phyloP scores from a whole-genome alignment of 306 rosid genomes.

The Cicer cuneatum region DNA sequence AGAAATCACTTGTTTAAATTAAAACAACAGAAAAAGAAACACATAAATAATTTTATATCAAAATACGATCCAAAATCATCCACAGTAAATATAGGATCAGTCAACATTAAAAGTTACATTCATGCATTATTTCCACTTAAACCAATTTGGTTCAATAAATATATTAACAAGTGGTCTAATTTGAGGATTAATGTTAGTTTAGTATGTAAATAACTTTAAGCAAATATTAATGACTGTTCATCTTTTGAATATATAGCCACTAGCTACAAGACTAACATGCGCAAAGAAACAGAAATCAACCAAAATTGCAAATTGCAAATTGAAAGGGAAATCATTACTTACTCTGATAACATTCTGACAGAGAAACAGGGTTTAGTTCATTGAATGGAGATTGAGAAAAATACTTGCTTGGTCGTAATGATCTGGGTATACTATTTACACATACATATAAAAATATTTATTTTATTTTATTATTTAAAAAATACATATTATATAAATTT shows the following conservation, averaged over 20 bases:
- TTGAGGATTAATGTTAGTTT: slow-evolving; percentile 2
- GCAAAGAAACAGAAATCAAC: slow-evolving; percentile 20
- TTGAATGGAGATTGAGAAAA: slow-evolving; percentile 22
- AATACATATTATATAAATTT: too few species aligned
- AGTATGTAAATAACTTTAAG: neutral
- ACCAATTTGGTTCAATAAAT: neutral
- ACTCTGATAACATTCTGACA: slow-evolving; percentile 9
- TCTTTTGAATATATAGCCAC: slow-evolving; percentile 36
- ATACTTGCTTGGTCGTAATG: too few species aligned
- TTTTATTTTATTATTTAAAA: too few species aligned
- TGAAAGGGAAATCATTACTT: neutral
- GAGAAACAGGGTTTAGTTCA: slow-evolving; percentile 13
- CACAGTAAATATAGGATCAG: too few species aligned
- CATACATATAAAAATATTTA: too few species aligned
- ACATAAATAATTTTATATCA: too few species aligned
- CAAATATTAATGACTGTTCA: neutral
- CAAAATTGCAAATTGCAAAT: neutral
- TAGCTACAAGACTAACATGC: neutral
- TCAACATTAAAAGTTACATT: neutral
- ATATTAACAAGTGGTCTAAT: slow-evolving; percentile 25
- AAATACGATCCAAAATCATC: too few species aligned
- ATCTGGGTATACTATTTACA: too few species aligned
- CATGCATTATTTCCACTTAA: neutral
- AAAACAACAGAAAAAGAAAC: too few species aligned
- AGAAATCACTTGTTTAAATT: too few species aligned